These are phyloP conservation scores for Spatholobus suberectus DNA, from an alignment of 306 rosid species.

Conservation along the genomic window DNA sequence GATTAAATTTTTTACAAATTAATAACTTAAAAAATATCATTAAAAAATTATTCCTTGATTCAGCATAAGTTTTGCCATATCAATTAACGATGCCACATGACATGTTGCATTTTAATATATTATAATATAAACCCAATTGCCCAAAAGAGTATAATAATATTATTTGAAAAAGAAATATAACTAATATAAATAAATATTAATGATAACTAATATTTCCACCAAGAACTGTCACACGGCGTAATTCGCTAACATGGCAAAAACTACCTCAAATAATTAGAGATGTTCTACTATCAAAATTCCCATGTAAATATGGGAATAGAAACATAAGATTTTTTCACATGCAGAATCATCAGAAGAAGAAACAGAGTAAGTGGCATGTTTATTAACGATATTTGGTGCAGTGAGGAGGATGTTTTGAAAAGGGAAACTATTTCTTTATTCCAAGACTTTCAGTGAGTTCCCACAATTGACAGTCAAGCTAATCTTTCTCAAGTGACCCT, in stretches of 20 bases:
- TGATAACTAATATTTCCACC: neutral
- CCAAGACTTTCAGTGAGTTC: neutral
- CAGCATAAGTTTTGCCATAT: neutral
- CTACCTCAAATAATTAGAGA: neutral
- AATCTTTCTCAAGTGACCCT: too few species aligned
- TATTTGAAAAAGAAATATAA: too few species aligned
- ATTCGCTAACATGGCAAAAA: neutral
- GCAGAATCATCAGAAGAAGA: too few species aligned
- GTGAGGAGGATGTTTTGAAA: neutral
- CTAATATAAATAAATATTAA: too few species aligned
- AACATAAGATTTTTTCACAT: too few species aligned
- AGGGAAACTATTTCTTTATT: neutral
- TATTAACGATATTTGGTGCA: neutral
- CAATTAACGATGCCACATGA: neutral
- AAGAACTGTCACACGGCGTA: neutral
- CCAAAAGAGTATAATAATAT: too few species aligned
- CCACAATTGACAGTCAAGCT: too few species aligned
- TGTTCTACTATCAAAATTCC: too few species aligned
- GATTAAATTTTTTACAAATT: neutral
- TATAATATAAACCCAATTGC: too few species aligned
- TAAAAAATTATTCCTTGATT: too few species aligned
- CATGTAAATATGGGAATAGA: too few species aligned
- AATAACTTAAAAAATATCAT: neutral
- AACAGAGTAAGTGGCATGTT: neutral
- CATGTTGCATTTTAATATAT: too few species aligned